Evolutionary conservation across 345 rosid species (phyloP).

Genomic region (Murraya koenigii): DNA sequence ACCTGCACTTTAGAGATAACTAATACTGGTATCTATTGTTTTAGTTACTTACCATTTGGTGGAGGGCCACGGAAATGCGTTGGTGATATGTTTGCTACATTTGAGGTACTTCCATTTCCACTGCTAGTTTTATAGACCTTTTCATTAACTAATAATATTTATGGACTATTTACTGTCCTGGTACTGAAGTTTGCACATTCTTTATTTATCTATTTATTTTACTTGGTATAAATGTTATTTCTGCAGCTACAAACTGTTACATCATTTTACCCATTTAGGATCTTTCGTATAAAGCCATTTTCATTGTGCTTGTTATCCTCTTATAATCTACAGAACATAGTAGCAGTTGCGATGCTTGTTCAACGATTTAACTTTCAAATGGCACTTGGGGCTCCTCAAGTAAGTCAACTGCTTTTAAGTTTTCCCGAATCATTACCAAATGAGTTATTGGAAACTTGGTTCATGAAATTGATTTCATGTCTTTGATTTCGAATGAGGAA

Average conservation of each 20-base stretch:
- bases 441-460: neutral
- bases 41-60: constrained; percentile 95
- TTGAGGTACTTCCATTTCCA: constrained; percentile 59
- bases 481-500: neutral
- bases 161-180: neutral
- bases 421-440: neutral
- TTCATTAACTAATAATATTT: neutral
- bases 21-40: constrained; percentile 6
- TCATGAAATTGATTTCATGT: neutral
- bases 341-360: constrained; percentile 88
- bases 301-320: neutral
- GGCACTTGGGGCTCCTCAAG: constrained; percentile 86
- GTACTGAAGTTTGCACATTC: neutral
- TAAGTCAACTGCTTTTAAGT: constrained; percentile 29
- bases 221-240: neutral
- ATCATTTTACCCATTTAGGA: neutral
- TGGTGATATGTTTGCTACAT: constrained; percentile 93
- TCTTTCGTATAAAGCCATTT: neutral
- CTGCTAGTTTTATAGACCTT: neutral
- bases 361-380: constrained; percentile 72
- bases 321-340: constrained; percentile 53
- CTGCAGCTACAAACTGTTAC: neutral
- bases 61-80: constrained; percentile 97
- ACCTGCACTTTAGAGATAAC: neutral
- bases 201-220: neutral